Evolutionary conservation across 805 yeast genomes (phyloP).

Genomic region (Wickerhamiella azyma): DNA sequence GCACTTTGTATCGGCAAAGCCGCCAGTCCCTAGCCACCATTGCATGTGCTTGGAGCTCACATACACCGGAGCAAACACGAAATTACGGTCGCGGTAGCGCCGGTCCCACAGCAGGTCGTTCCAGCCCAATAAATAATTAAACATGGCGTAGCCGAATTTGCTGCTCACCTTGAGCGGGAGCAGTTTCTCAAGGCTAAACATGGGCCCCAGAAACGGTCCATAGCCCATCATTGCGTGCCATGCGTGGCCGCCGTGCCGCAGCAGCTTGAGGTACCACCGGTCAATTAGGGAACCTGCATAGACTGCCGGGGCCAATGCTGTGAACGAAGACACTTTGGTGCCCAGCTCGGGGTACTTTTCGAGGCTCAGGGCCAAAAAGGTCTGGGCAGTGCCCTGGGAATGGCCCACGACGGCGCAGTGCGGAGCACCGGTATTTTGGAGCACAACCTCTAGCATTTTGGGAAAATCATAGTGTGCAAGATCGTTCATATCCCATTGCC

Average conservation of each 20-base stretch:
- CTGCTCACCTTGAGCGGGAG: slow-evolving; percentile 46
- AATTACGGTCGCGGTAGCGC: slow-evolving; percentile 53
- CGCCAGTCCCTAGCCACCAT: slow-evolving; percentile 70
- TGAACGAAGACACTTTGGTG: slow-evolving; percentile 47
- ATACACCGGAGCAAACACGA: slow-evolving; percentile 73
- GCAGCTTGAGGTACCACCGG: slow-evolving; percentile 27
- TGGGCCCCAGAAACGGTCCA: slow-evolving; percentile 62
- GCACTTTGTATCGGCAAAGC: slow-evolving; percentile 39
- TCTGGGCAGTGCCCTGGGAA: slow-evolving; percentile 88
- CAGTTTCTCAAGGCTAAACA: slow-evolving; percentile 44
- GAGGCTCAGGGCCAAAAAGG: slow-evolving; percentile 51
- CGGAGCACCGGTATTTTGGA: slow-evolving; percentile 25
- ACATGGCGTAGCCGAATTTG: slow-evolving; percentile 60
- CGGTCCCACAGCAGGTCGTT: slow-evolving; percentile 63
- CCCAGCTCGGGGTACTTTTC: slow-evolving; percentile 33
- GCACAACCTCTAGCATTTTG: slow-evolving; percentile 49
- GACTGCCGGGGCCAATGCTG: slow-evolving; percentile 82
- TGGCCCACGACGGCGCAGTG: slow-evolving; percentile 53
- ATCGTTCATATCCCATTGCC: slow-evolving; percentile 91
- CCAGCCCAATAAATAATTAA: slow-evolving; percentile 83
- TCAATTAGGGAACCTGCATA: slow-evolving; percentile 70
- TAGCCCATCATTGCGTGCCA: slow-evolving; percentile 48
- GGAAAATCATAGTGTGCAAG: slow-evolving; percentile 72
- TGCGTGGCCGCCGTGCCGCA: slow-evolving; percentile 18
- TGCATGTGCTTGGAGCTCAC: slow-evolving; percentile 70